Base-by-base conservation (phyloP, 768 basidiomycete species). In the Pleurotus tuoliensis region DNA sequence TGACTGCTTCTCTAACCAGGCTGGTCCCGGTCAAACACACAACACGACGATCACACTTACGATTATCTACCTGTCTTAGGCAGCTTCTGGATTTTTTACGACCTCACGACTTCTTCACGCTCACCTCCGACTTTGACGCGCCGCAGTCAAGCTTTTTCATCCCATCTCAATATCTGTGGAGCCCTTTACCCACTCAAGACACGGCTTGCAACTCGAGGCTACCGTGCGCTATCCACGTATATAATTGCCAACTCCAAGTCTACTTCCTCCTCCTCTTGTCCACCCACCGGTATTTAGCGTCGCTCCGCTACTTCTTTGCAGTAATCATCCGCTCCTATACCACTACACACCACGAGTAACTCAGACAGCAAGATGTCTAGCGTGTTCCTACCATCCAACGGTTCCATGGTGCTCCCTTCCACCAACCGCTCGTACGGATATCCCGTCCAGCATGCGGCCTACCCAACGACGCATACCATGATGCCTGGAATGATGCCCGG, bases 341-440 rank as follows among this genome's bases (percentile, higher is more conserved):
- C 25, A 12, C 48, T 24, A 3, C n/a, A n/a, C 16, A 52, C 16
- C 37, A 52, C 51, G 51, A 20, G 51, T 24, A 41, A 53, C 51
- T 5, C 39, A 53, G 38, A 39, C 18, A 53, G 22, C 51, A 39
- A n/a, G 20, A 53, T 53, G 51, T 53, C 51, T 2, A 50, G 9
- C 48, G 51, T 53, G 9, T 53, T 53, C 51, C 11, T 53, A 9
- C 51, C 51, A 11, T 53, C 51, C n/a, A 53, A 53, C 24, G 51
- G 51, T 22, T 53, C 51, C 15, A 37, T 53, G 37, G 51, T 53
- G 18, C 39, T 53, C n/a, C 51, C 51, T 13, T 22, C 51, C 51
- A 53, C 38, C 4, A 18, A 41, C 20, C 51, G 39, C 18, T 40
- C 51, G 22, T 40, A 40, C 38, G 51, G 51, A 1, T 18, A 11